Evolutionary conservation across 805 yeast genomes (phyloP).

Genomic region (Sugiyamaella chiloensis): DNA sequence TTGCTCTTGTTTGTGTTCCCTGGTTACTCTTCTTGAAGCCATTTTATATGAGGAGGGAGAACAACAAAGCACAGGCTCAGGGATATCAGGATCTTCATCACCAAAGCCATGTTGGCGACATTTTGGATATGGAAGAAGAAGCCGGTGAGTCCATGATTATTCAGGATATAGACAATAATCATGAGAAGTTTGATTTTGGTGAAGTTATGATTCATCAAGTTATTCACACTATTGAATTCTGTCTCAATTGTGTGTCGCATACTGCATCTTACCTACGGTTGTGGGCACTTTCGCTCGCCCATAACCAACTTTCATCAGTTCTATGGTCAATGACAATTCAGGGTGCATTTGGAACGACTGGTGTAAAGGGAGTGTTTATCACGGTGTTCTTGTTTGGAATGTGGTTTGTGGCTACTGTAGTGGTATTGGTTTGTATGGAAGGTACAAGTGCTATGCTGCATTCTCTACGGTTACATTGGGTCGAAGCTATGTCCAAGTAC

Average conservation of each 20-base stretch:
- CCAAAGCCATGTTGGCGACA: conserved; percentile 34
- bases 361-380: conserved; percentile 61
- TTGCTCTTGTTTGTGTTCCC: conserved; percentile 88
- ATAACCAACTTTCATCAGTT: conserved; percentile 89
- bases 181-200: conserved; percentile 70
- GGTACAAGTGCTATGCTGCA: conserved; percentile 99
- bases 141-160: conserved; percentile 31
- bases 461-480: conserved; percentile 97
- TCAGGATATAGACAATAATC: conserved; percentile 38
- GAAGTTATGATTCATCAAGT: conserved; percentile 97
- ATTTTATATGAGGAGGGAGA: conserved; percentile 56
- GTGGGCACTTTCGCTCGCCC: conserved; percentile 97
- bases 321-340: conserved; percentile 94
- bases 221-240: conserved; percentile 95
- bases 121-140: conserved; percentile 31
- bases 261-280: conserved; percentile 94
- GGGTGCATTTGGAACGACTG: conserved; percentile 69
- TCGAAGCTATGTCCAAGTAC: conserved; percentile 97
- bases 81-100: conserved; percentile 52
- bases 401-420: conserved; percentile 93
- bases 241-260: conserved; percentile 94
- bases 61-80: conserved; percentile 45
- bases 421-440: conserved; percentile 93
- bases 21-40: conserved; percentile 89
- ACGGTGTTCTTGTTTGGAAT: conserved; percentile 80